A percentile compares a stretch with the other conserved stretches of the same genome.
Conservation (phyloP, 2,329 filamentous ascomycete species). For the Aspergillus japonicus region DNA sequence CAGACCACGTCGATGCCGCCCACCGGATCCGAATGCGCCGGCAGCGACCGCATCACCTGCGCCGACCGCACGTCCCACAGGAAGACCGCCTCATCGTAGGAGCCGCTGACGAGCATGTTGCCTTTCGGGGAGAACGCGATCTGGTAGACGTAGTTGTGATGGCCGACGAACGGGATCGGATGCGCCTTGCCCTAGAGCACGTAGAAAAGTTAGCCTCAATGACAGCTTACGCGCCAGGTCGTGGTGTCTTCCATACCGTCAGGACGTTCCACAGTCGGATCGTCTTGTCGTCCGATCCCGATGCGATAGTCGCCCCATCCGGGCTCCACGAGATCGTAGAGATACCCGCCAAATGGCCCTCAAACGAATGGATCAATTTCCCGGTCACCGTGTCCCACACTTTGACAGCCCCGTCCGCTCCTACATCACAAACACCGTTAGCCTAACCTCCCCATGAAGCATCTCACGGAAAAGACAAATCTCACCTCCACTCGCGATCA, state of each 20-base stretch:
- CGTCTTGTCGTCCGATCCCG: conserved; percentile 92
- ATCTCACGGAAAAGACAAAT: conserved; percentile 10
- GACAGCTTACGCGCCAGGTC: not conserved
- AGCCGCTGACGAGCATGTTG: conserved; percentile 92
- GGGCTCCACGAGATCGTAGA: conserved; percentile 94
- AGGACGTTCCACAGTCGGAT: conserved; percentile 84
- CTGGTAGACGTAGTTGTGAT: conserved; percentile 95
- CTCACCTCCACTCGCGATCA: conserved; percentile 80
- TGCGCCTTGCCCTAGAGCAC: conserved; percentile 52
- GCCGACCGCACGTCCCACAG: conserved; percentile 93
- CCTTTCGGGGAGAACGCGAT: conserved; percentile 96
- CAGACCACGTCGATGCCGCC: conserved; percentile 88
- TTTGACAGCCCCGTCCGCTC: conserved; percentile 85
- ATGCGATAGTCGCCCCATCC: conserved; percentile 81
- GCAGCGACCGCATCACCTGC: conserved; percentile 81
- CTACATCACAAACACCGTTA: conserved; percentile 31
- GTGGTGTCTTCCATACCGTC: conserved; percentile 39
- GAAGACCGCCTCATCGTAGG: conserved; percentile 95
- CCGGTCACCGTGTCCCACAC: conserved; percentile 83
- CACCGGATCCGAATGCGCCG: conserved; percentile 93
- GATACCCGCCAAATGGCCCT: conserved; percentile 89
- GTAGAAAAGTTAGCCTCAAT: not conserved
- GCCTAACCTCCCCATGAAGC: not conserved
- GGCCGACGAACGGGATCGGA: conserved; percentile 68
- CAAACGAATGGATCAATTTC: conserved; percentile 78